These are phyloP conservation scores for Amyloporia xantha DNA, from an alignment of 768 basidiomycete species.

Conservation along the genomic window DNA sequence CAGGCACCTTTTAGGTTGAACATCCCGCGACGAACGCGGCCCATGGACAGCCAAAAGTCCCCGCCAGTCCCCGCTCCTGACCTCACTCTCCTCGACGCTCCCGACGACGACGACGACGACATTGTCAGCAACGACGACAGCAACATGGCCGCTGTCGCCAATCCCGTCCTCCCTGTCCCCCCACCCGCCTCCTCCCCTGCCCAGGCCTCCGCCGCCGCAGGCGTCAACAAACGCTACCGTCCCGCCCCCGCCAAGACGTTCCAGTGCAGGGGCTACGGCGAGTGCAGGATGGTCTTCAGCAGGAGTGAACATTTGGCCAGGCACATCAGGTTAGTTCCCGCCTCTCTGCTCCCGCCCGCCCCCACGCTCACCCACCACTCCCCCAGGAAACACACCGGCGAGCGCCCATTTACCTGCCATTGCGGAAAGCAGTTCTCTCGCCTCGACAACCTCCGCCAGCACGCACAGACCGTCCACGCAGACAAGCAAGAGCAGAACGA, in stretches of 20 bases:
- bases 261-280: slow-evolving; percentile 90
- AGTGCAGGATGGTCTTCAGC: slow-evolving; percentile 95
- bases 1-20: slow-evolving; percentile 21
- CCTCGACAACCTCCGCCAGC: slow-evolving; percentile 94
- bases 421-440: slow-evolving; percentile 94
- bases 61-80: slow-evolving; percentile 1
- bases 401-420: slow-evolving; percentile 93
- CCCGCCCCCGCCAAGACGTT: slow-evolving; percentile 90
- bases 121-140: background rate
- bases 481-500: slow-evolving; percentile 88
- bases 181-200: slow-evolving; percentile 9
- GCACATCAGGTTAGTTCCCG: slow-evolving; percentile 75
- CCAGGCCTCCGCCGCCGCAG: slow-evolving; percentile 9
- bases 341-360: slow-evolving; percentile 13
- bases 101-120: background rate
- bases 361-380: slow-evolving; percentile 11
- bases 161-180: slow-evolving; percentile 8
- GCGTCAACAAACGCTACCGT: slow-evolving; percentile 51
- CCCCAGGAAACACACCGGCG: slow-evolving; percentile 92
- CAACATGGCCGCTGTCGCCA: slow-evolving; percentile 24
- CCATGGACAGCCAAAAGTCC: slow-evolving; percentile 19
- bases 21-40: slow-evolving; percentile 7
- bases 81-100: slow-evolving; percentile 1
- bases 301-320: slow-evolving; percentile 93
- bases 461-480: slow-evolving; percentile 95